These are phyloP conservation scores for Ceratocystiopsis sp. DNA, from an alignment of 2,329 filamentous ascomycete species.

Conservation along the genomic window DNA sequence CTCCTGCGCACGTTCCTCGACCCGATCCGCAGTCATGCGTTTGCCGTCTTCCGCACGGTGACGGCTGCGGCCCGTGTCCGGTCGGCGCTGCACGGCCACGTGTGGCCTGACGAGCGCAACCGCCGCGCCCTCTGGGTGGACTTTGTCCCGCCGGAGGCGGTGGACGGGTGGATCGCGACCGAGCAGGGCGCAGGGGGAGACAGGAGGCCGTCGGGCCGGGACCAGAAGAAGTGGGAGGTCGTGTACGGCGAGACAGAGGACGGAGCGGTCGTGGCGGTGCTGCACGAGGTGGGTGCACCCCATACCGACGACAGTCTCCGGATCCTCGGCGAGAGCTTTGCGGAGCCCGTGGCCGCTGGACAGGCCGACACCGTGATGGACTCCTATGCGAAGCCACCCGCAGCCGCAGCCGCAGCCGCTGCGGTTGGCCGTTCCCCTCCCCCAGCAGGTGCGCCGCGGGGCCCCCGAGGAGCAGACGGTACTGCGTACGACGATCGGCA, in stretches of 20 bases:
- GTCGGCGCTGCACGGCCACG: conserved; percentile 53
- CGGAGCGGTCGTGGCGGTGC: conserved; percentile 32
- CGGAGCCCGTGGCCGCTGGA: no score
- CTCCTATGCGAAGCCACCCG: no score
- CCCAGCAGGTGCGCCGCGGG: conserved; percentile 13
- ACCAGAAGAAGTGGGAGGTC: conserved; percentile 49
- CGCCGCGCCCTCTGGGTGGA: conserved; percentile 78
- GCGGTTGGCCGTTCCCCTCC: neutral
- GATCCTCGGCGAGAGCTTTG: no score
- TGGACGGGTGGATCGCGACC: conserved; percentile 55
- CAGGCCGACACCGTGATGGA: no score
- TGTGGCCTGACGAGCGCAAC: conserved; percentile 78
- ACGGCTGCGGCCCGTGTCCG: conserved; percentile 63
- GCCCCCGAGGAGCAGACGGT: conserved; percentile 8
- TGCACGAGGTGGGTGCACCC: conserved; percentile 28
- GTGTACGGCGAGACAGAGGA: conserved; percentile 43
- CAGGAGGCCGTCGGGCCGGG: conserved; percentile 10
- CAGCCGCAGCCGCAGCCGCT: no score
- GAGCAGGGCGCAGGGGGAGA: conserved; percentile 33
- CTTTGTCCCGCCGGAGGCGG: conserved; percentile 63
- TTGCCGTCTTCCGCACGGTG: conserved; percentile 53
- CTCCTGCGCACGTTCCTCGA: conserved; percentile 65
- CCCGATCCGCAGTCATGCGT: conserved; percentile 71
- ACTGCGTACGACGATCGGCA: neutral
- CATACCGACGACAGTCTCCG: no score